Percentiles rank a stretch among this genome's conserved stretches.
phyloP scores from a whole-genome alignment of 257 asterid genomes.

The Scutellaria galericulata region DNA sequence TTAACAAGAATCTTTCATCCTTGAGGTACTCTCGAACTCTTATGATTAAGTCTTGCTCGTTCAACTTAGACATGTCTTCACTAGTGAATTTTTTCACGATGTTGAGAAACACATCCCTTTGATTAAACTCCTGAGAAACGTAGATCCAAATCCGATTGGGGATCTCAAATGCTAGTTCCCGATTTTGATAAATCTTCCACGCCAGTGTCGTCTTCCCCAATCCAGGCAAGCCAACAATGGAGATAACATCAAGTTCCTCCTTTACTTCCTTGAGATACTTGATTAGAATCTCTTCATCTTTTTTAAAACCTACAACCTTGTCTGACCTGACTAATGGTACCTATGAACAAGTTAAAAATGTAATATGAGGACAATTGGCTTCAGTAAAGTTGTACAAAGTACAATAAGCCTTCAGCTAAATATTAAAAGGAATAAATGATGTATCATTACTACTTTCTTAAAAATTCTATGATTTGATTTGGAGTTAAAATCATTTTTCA shows the following conservation, averaged over 20 bases:
- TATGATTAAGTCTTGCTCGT: conserved; percentile 19
- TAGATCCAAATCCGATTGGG: conserved; percentile 38
- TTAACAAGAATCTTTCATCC: conserved; percentile 41
- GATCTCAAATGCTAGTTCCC: not conserved
- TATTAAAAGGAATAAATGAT: too few species aligned
- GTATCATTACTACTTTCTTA: too few species aligned
- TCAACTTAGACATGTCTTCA: not conserved
- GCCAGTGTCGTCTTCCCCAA: conserved; percentile 50
- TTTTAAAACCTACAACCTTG: conserved; percentile 33
- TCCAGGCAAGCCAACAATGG: conserved; percentile 46
- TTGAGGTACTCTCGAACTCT: not conserved
- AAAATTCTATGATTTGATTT: too few species aligned
- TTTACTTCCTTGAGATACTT: not conserved
- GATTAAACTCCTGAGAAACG: conserved; percentile 33
- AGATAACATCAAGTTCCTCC: conserved; percentile 26
- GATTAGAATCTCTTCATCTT: not conserved
- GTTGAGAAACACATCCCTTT: conserved; percentile 28
- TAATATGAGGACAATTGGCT: not conserved
- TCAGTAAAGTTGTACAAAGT: too few species aligned
- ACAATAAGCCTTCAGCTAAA: too few species aligned
- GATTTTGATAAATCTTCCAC: conserved; percentile 28
- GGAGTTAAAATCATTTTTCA: too few species aligned
- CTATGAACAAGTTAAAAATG: not conserved
- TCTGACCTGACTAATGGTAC: conserved; percentile 17
- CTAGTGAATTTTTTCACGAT: conserved; percentile 21